Percentiles rank a stretch among this genome's conserved stretches.
Evolutionary conservation across 306 rosid species (phyloP).

Genomic region (Morella rubra): DNA sequence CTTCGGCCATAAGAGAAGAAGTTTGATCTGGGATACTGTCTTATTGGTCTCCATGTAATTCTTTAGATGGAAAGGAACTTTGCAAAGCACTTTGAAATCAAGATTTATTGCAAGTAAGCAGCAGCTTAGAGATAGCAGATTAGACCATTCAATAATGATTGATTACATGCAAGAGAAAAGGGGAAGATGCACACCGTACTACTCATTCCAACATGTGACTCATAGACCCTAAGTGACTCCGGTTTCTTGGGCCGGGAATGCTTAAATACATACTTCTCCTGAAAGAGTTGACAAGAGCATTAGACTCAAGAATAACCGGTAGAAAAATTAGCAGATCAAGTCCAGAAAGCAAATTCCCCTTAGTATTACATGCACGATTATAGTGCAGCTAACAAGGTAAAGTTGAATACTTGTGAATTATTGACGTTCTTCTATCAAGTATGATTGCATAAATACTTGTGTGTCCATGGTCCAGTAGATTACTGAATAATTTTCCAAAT

Average conservation of each 20-base stretch:
- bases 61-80: background rate
- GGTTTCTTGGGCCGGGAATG: slow-evolving; percentile 92
- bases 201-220: slow-evolving; percentile 96
- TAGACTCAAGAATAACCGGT: slow-evolving; percentile 12
- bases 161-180: slow-evolving; percentile 29
- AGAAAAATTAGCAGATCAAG: slow-evolving; percentile 13
- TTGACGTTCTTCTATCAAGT: background rate
- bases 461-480: slow-evolving; percentile 10
- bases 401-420: background rate
- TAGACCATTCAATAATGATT: slow-evolving; percentile 18
- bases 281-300: slow-evolving; percentile 31
- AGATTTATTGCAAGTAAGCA: too few species aligned
- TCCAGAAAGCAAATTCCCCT: background rate
- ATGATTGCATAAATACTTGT: slow-evolving; percentile 8
- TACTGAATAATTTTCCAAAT: slow-evolving; percentile 11
- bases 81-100: background rate
- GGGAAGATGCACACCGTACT: slow-evolving; percentile 67
- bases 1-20: background rate
- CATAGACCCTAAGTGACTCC: slow-evolving; percentile 88
- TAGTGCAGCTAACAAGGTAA: too few species aligned
- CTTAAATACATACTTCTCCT: slow-evolving; percentile 79
- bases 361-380: background rate
- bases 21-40: background rate
- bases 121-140: background rate
- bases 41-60: background rate